These are phyloP conservation scores for Colletotrichum salicis DNA, from an alignment of 2,329 filamentous ascomycete genomes.

Conservation along the genomic window DNA sequence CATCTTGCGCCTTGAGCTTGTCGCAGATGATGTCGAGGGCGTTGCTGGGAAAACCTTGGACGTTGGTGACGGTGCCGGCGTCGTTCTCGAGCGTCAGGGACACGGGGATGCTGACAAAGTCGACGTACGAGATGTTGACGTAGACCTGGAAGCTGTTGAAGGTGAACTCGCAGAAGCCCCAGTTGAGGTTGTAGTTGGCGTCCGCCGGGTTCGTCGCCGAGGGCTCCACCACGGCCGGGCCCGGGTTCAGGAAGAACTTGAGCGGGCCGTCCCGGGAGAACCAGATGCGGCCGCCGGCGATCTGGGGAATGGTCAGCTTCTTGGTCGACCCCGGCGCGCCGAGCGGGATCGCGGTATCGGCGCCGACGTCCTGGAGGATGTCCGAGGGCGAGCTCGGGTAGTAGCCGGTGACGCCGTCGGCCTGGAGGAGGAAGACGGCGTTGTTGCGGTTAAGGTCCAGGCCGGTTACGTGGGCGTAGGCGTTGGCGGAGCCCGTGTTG, in stretches of 20 bases:
- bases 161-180: constrained; percentile 78
- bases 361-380: constrained; percentile 61
- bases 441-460: constrained; percentile 68
- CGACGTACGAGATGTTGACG: constrained; percentile 78
- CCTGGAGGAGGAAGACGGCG: constrained; percentile 68
- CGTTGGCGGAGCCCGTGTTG: constrained; percentile 67
- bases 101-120: constrained; percentile 77
- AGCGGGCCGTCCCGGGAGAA: constrained; percentile 71
- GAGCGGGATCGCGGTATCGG: constrained; percentile 71
- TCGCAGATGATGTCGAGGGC: constrained; percentile 59
- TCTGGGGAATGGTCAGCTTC: constrained; percentile 73
- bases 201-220: constrained; percentile 74
- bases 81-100: constrained; percentile 63
- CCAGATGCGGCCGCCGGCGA: constrained; percentile 79
- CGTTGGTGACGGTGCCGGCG: constrained; percentile 54
- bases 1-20: constrained; percentile 56
- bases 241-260: constrained; percentile 77
- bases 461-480: constrained; percentile 79
- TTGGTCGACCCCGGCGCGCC: constrained; percentile 69
- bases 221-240: constrained; percentile 79
- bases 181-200: constrained; percentile 68
- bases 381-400: constrained; percentile 68
- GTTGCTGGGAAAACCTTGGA: constrained; percentile 59
- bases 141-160: constrained; percentile 71
- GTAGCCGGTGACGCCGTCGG: constrained; percentile 74